phyloP scores from a whole-genome alignment of 2,329 filamentous ascomycete species.

The Penicillium sclerotiorum region DNA sequence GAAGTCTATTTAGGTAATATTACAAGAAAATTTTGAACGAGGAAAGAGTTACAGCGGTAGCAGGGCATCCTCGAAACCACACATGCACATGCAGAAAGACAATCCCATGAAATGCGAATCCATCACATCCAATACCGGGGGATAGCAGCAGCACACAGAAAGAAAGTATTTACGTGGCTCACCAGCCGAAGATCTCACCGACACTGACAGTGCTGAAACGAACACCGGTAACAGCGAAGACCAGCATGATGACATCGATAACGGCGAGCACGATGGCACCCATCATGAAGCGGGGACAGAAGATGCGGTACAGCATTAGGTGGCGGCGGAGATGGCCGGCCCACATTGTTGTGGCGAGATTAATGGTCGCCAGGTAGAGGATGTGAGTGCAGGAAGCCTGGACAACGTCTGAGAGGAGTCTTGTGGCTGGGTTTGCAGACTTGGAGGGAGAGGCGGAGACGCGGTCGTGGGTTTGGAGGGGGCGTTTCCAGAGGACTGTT shows the following conservation, averaged over 20 bases:
- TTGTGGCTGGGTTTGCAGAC: constrained; percentile 31
- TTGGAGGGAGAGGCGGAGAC: constrained; percentile 24
- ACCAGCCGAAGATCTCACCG: constrained; percentile 84
- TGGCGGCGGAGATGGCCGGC: constrained; percentile 85
- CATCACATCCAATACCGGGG: not conserved
- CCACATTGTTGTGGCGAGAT: constrained; percentile 85
- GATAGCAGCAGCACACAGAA: not conserved
- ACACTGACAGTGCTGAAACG: constrained; percentile 77
- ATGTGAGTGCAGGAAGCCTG: constrained; percentile 74
- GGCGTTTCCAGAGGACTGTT: constrained; percentile 84
- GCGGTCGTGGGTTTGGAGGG: constrained; percentile 67
- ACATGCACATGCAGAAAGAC: not conserved
- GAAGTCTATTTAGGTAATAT: not conserved
- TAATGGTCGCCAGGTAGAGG: constrained; percentile 79
- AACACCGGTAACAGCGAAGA: constrained; percentile 72
- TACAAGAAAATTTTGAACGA: not conserved
- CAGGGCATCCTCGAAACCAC: too few species aligned
- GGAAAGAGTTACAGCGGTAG: not conserved
- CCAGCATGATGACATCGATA: constrained; percentile 73
- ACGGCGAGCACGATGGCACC: constrained; percentile 71
- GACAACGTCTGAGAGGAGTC: constrained; percentile 68
- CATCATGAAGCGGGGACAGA: constrained; percentile 87
- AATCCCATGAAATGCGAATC: not conserved
- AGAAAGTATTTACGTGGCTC: not conserved
- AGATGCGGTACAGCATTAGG: constrained; percentile 95